Evolutionary conservation across 352 stramenopile genomes (phyloP).

Genomic region (Pythium aphanidermatum): DNA sequence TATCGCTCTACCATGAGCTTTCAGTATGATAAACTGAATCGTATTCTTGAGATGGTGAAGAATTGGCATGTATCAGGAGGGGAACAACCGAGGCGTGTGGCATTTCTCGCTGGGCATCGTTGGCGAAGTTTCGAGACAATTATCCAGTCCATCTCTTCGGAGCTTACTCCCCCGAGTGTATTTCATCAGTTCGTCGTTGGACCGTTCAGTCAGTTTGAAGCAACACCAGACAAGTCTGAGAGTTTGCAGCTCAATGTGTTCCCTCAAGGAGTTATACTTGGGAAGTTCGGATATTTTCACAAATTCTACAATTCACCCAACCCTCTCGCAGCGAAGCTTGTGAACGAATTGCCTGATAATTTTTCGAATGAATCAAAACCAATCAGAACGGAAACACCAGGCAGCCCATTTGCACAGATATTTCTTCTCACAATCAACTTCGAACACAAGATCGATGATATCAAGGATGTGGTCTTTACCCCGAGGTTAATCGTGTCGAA

Average conservation of each 20-base stretch:
- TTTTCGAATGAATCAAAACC: no score
- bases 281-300: slow-evolving; percentile 14
- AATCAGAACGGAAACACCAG: no score
- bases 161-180: not conserved
- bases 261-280: slow-evolving; percentile 16
- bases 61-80: slow-evolving; percentile 24
- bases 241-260: slow-evolving; percentile 12
- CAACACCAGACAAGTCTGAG: not conserved
- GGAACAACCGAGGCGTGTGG: not conserved
- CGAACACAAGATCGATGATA: no score
- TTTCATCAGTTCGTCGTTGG: slow-evolving; percentile 20
- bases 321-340: no score
- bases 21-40: slow-evolving; percentile 29
- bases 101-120: slow-evolving; percentile 14
- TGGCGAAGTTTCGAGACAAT: slow-evolving; percentile 19
- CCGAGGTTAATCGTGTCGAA: no score
- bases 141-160: not conserved
- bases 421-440: no score
- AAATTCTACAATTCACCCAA: slow-evolving; percentile 2
- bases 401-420: no score
- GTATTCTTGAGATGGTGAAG: slow-evolving; percentile 33
- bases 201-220: slow-evolving; percentile 5
- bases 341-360: no score
- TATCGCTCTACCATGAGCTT: slow-evolving; percentile 39
- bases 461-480: no score